Evolutionary conservation across 805 yeast genomes (phyloP), one percentile per base, ranked within the genome.

Genomic region (Helenozyma rhizophorensis): DNA sequence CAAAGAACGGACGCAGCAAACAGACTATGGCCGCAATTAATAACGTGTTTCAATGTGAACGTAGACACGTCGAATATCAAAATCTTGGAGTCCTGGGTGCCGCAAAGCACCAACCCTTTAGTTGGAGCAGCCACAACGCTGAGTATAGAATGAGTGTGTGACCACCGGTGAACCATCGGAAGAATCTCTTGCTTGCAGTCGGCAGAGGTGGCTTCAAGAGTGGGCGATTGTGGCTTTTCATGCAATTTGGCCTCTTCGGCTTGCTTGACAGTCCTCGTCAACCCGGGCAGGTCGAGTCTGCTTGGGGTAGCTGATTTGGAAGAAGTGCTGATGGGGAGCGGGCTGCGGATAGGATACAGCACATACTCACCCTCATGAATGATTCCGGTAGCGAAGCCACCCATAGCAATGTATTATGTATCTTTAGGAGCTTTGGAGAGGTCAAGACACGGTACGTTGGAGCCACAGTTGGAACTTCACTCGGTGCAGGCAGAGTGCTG

Each of bases 51-150:
- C 30, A 68, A 64, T 43, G 79, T 78, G 54, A 76, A 90, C 1
- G 83, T 78, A 4, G 56, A 58, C 33, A 83, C 61, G 47, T 86
- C 90, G 50, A 72, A 79, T 1, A 85, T 80, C 24, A 85, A 58
- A 25, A 90, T 81, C 43, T 74, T 75, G 9, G 93, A 84, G 48
- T 84, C 85, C 44, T 89, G 95, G 1, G 96, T 87, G 8, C 98
- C 98, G 34, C 95, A 93, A 53, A 85, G 83, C 4, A 90, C 43
- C 6, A 82, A 56, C 21, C 70, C 70, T 37, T 69, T 65, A 17
- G 58, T 55, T 0, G 85, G 83, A 14, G 83, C 78, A 7, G 83
- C 70, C 6, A 75, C 72, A 3, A 78, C 74, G 30, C 95, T 81
- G 6, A 93, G 70, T 12, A 89, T 80, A 1, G 95, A 80, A 45